Evolutionary conservation across 192 early-diverging fungal genomes (phyloP).

Genomic region (Polychytrium aggregatum): DNA sequence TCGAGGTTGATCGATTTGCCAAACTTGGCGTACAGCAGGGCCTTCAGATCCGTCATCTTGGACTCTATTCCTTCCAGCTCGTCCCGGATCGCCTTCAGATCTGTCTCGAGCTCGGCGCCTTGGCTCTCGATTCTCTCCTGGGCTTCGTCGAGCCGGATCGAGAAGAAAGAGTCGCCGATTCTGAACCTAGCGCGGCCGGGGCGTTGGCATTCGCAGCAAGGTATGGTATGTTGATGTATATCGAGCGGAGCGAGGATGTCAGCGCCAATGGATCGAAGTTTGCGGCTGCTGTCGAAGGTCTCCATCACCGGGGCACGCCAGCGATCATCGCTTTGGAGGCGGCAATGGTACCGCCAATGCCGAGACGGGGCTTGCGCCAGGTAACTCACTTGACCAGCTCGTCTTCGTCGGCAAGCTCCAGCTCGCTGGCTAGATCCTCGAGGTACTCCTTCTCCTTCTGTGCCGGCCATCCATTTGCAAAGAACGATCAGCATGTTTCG

Average conservation of each 20-base stretch:
- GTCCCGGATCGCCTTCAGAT: slow-evolving; percentile 48
- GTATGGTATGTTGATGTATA: neutral
- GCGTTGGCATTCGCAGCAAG: neutral
- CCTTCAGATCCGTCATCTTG: slow-evolving; percentile 83
- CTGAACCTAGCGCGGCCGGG: slow-evolving; percentile 42
- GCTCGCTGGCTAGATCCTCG: slow-evolving; percentile 82
- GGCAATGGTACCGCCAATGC: too few species aligned
- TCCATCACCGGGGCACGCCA: too few species aligned
- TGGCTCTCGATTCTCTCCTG: slow-evolving; percentile 61
- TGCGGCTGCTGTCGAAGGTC: too few species aligned
- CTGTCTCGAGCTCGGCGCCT: slow-evolving; percentile 40
- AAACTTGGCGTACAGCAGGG: slow-evolving; percentile 79
- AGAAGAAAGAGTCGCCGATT: slow-evolving; percentile 82
- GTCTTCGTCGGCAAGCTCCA: slow-evolving; percentile 89
- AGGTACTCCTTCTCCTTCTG: slow-evolving; percentile 84
- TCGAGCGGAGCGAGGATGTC: too few species aligned
- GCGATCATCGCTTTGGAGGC: too few species aligned
- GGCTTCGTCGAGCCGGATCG: slow-evolving; percentile 55
- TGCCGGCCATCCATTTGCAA: too few species aligned
- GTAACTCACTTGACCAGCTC: slow-evolving; percentile 57
- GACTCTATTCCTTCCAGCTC: slow-evolving; percentile 45
- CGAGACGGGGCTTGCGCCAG: too few species aligned
- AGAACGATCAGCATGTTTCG: too few species aligned
- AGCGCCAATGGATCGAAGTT: too few species aligned
- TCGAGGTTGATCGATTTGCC: slow-evolving; percentile 94